Evolutionary conservation across 768 basidiomycete genomes (phyloP).

Genomic region (Termitomyces sp.): DNA sequence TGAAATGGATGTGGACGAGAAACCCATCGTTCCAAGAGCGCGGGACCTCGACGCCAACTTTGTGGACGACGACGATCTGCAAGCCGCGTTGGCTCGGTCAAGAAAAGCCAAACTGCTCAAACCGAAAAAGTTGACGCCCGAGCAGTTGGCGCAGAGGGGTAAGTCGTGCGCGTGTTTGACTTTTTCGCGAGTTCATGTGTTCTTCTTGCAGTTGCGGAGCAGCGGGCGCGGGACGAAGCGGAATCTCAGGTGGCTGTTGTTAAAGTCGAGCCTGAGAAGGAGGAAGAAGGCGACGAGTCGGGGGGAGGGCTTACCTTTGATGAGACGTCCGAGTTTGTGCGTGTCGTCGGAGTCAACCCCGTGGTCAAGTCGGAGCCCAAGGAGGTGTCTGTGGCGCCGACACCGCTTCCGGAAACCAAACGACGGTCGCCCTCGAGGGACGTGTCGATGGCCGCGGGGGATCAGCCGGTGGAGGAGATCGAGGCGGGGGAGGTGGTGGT

Average conservation of each 20-base stretch:
- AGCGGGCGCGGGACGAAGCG: constrained; percentile 50
- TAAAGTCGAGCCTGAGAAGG: constrained; percentile 22
- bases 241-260: constrained; percentile 30
- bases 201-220: constrained; percentile 68
- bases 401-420: constrained; percentile 19
- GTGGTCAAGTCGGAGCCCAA: constrained; percentile 42
- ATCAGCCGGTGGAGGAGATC: constrained; percentile 64
- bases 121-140: constrained; percentile 68
- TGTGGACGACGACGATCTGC: constrained; percentile 97
- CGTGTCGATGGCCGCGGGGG: constrained; percentile 51
- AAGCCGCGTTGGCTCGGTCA: constrained; percentile 84
- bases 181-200: no score
- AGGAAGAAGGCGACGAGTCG: constrained; percentile 37
- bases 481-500: constrained; percentile 78
- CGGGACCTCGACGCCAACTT: constrained; percentile 83
- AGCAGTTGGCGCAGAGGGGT: constrained; percentile 80
- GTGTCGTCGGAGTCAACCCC: constrained; percentile 70
- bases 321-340: constrained; percentile 95
- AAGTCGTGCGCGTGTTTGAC: constrained; percentile 19
- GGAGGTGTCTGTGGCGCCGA: constrained; percentile 21
- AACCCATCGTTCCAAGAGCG: constrained; percentile 58
- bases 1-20: constrained; percentile 78
- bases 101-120: constrained; percentile 79
- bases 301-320: constrained; percentile 80
- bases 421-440: constrained; percentile 41